A percentile compares a stretch with the other conserved stretches of the same genome.
phyloP scores from a whole-genome alignment of 805 yeast genomes.

The Teunomyces kruisii region DNA sequence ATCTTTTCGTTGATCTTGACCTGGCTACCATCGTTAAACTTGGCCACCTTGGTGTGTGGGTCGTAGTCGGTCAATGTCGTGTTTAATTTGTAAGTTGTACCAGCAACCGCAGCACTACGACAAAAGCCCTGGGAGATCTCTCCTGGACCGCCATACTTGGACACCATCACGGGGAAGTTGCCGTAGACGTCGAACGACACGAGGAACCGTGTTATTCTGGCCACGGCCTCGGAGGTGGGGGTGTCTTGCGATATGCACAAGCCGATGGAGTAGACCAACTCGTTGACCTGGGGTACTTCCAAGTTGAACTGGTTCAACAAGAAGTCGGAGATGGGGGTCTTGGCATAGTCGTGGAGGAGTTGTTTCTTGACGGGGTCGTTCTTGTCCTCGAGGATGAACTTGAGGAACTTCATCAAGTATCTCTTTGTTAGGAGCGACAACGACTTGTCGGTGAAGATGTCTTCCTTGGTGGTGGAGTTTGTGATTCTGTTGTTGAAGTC shows the following conservation, averaged over 20 bases:
- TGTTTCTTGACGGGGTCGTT: conserved; percentile 62
- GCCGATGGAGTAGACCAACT: conserved; percentile 84
- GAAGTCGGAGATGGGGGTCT: conserved; percentile 58
- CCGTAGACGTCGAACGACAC: conserved; percentile 90
- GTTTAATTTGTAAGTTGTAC: conserved; percentile 86
- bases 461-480: conserved; percentile 74
- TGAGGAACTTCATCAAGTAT: conserved; percentile 84
- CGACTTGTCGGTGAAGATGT: conserved; percentile 86
- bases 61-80: conserved; percentile 67
- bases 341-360: conserved; percentile 55
- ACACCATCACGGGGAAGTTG: conserved; percentile 85
- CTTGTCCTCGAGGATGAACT: conserved; percentile 64
- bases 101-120: conserved; percentile 97
- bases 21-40: conserved; percentile 70
- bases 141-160: conserved; percentile 95
- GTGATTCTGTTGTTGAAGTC: conserved; percentile 77
- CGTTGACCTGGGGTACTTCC: conserved; percentile 72
- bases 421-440: conserved; percentile 76
- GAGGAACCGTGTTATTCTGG: conserved; percentile 80
- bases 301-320: conserved; percentile 66
- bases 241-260: conserved; percentile 62
- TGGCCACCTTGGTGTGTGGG: conserved; percentile 63
- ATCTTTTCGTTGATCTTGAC: conserved; percentile 78
- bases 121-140: conserved; percentile 96
- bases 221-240: conserved; percentile 70